A percentile compares a stretch with the other conserved stretches of the same genome.
phyloP scores from a whole-genome alignment of 306 rosid species.

The Dryas drummondii region DNA sequence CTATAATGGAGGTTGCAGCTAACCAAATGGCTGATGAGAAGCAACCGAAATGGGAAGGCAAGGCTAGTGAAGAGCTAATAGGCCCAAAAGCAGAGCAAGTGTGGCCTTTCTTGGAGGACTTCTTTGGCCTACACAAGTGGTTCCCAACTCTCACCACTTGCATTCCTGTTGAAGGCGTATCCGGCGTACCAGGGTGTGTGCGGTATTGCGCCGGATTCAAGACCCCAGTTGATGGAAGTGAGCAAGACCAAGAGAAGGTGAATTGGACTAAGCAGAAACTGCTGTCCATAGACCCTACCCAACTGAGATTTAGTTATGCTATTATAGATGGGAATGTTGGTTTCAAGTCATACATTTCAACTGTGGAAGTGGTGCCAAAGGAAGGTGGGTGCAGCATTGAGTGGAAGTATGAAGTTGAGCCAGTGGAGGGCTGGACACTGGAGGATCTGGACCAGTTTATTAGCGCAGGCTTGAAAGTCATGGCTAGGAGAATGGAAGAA shows the following conservation, averaged over 20 bases:
- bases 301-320: slow-evolving; percentile 24
- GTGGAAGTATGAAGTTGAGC: slow-evolving; percentile 63
- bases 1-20: not conserved
- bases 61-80: slow-evolving; percentile 32
- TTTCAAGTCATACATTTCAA: slow-evolving; percentile 44
- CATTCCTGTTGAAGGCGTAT: slow-evolving; percentile 46
- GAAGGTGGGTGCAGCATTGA: slow-evolving; percentile 39
- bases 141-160: slow-evolving; percentile 51
- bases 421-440: slow-evolving; percentile 49
- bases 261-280: slow-evolving; percentile 65
- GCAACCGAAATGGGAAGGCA: slow-evolving; percentile 46
- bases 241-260: not conserved
- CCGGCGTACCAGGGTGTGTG: slow-evolving; percentile 51
- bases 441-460: slow-evolving; percentile 42
- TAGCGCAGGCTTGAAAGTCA: slow-evolving; percentile 40
- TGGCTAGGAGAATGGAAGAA: slow-evolving; percentile 55
- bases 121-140: slow-evolving; percentile 58
- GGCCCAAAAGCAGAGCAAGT: slow-evolving; percentile 39
- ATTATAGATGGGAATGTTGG: slow-evolving; percentile 60
- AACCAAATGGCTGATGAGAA: slow-evolving; percentile 11
- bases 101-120: slow-evolving; percentile 62
- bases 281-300: slow-evolving; percentile 35
- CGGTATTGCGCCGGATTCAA: slow-evolving; percentile 64
- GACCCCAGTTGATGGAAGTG: slow-evolving; percentile 33
- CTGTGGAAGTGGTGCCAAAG: slow-evolving; percentile 20